phyloP scores from a whole-genome alignment of 2,329 filamentous ascomycete genomes.

The Paecilomyces formosus region DNA sequence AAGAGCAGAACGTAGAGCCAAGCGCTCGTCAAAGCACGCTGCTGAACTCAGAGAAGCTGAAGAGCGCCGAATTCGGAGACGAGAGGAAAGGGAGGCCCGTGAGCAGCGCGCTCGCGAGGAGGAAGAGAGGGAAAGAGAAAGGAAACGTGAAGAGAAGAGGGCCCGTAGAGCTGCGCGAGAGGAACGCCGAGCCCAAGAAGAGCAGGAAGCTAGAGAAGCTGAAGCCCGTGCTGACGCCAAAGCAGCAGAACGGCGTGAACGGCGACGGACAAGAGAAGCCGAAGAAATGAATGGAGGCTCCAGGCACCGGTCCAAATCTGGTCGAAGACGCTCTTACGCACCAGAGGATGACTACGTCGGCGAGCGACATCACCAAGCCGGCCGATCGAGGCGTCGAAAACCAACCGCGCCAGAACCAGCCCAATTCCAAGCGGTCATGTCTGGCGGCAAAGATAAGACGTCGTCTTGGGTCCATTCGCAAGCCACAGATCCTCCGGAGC shows the following conservation, averaged over 20 bases:
- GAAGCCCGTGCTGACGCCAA: constrained; percentile 24
- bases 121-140: constrained; percentile 27
- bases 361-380: constrained; percentile 18
- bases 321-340: constrained; percentile 24
- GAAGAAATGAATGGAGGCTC: constrained; percentile 19
- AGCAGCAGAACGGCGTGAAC: constrained; percentile 34
- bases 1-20: constrained; percentile 55
- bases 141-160: constrained; percentile 23
- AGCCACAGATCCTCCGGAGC: constrained; percentile 40
- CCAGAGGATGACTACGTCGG: constrained; percentile 22
- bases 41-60: constrained; percentile 27
- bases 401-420: constrained; percentile 21
- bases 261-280: constrained; percentile 26
- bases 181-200: constrained; percentile 22
- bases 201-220: constrained; percentile 11
- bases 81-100: constrained; percentile 40
- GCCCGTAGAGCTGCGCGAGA: constrained; percentile 27
- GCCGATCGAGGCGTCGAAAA: constrained; percentile 27
- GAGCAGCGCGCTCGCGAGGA: constrained; percentile 29
- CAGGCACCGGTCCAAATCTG: constrained; percentile 20
- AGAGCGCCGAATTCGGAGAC: constrained; percentile 42
- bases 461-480: constrained; percentile 45
- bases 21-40: constrained; percentile 34
- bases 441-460: constrained; percentile 39
- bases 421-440: constrained; percentile 20